Conservation (phyloP, 169 alveolate species). For the Cryptosporidium muris region DNA sequence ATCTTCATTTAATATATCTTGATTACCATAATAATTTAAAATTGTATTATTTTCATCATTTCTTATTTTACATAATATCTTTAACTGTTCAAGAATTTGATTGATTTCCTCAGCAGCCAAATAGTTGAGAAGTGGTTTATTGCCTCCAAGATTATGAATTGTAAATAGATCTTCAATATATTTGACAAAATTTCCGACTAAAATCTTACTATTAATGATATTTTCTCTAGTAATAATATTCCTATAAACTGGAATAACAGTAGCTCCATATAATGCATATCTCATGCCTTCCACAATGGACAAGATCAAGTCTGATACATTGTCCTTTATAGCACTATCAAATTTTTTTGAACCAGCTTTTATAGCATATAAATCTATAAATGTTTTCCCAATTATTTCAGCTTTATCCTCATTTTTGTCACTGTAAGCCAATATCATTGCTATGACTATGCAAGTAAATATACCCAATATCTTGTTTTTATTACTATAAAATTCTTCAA, state of each 20-base stretch:
- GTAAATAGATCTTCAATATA: slow-evolving; percentile 18
- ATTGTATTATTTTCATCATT: neutral
- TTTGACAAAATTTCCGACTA: slow-evolving; percentile 11
- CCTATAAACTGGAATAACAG: slow-evolving; percentile 9
- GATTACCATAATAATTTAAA: neutral
- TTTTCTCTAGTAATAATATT: slow-evolving; percentile 45
- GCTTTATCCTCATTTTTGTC: slow-evolving; percentile 14
- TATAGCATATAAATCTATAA: slow-evolving; percentile 7
- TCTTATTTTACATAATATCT: slow-evolving; percentile 1
- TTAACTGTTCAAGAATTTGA: slow-evolving; percentile 22
- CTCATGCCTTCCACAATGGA: slow-evolving; percentile 57
- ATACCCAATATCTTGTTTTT: neutral
- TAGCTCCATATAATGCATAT: slow-evolving; percentile 45
- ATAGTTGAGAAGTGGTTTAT: slow-evolving; percentile 8
- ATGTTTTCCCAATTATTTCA: slow-evolving; percentile 11
- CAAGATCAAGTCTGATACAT: slow-evolving; percentile 9
- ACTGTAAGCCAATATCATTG: slow-evolving; percentile 9
- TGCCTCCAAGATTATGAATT: slow-evolving; percentile 64
- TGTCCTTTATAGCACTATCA: slow-evolving; percentile 27
- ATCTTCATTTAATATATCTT: slow-evolving; percentile 24
- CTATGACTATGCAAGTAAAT: slow-evolving; percentile 13
- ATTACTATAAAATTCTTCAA: slow-evolving; percentile 1
- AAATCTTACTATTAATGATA: slow-evolving; percentile 8
- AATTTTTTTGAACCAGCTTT: slow-evolving; percentile 24
- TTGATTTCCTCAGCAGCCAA: slow-evolving; percentile 22